These are phyloP conservation scores for Calocybe gambosa DNA, from an alignment of 1,284 basidiomycete genomes.

Conservation along the genomic window DNA sequence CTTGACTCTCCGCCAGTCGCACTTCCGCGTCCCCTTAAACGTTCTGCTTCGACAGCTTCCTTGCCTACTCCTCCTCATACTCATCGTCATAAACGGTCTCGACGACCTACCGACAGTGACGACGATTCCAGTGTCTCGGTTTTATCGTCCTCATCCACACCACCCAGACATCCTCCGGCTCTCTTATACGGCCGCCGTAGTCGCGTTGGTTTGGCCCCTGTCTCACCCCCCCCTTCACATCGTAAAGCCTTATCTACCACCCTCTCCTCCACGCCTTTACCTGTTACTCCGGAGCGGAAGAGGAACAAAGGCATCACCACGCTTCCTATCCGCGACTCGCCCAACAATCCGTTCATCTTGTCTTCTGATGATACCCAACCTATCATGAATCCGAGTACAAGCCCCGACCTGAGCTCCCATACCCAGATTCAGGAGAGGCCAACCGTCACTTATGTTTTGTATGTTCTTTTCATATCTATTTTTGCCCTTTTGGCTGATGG, in stretches of 20 bases:
- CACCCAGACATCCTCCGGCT: constrained; percentile 17
- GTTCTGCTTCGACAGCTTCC: constrained; percentile 33
- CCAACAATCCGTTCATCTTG: constrained; percentile 38
- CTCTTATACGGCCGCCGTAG: constrained; percentile 28
- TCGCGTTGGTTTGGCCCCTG: constrained; percentile 25
- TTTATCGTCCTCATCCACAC: constrained; percentile 7
- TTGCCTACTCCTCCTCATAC: constrained; percentile 35
- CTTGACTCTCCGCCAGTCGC: constrained; percentile 29
- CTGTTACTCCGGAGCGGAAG: constrained; percentile 6
- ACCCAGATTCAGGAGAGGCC: constrained; percentile 25
- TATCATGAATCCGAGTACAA: constrained; percentile 16
- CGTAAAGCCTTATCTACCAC: constrained; percentile 19
- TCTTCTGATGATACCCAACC: constrained; percentile 20
- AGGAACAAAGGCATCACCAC: constrained; percentile 9
- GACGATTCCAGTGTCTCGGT: neutral
- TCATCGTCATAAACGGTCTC: constrained; percentile 24
- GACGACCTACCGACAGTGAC: constrained; percentile 21
- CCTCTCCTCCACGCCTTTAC: constrained; percentile 7
- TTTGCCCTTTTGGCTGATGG: constrained; percentile 5
- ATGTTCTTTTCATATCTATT: constrained; percentile 25
- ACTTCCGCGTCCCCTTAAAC: constrained; percentile 30
- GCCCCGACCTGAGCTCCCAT: constrained; percentile 11
- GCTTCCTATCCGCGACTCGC: constrained; percentile 30
- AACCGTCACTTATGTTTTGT: constrained; percentile 54
- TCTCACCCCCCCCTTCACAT: constrained; percentile 39